Evolutionary conservation across 257 asterid species (phyloP).

Genomic region (Gentiana straminea): DNA sequence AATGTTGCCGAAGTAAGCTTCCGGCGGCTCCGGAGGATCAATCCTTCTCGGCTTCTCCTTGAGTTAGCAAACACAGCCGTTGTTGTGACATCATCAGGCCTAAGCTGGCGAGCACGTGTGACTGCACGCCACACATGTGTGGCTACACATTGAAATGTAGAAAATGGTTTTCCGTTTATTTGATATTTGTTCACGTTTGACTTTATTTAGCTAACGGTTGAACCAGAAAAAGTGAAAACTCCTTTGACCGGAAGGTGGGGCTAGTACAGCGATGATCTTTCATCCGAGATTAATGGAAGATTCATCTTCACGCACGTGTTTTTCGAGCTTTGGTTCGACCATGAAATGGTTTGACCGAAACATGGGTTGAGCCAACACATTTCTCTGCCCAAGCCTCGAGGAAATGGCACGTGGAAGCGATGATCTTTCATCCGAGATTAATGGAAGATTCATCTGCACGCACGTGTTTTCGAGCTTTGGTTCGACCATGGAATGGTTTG

Average conservation of each 20-base stretch:
- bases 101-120: constrained; percentile 77
- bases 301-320: constrained; percentile 33
- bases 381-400: constrained; percentile 84
- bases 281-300: too few relatives aligned
- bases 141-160: constrained; percentile 84
- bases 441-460: neutral
- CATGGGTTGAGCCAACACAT: constrained; percentile 46
- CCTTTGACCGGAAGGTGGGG: constrained; percentile 42
- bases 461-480: constrained; percentile 70
- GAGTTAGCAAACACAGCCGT: constrained; percentile 90
- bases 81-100: constrained; percentile 70
- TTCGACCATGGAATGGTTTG: constrained; percentile 80
- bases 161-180: constrained; percentile 30
- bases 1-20: constrained; percentile 85
- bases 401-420: too few relatives aligned
- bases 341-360: constrained; percentile 53
- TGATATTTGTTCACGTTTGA: constrained; percentile 38
- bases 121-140: constrained; percentile 93
- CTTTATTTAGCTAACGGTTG: constrained; percentile 61
- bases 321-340: constrained; percentile 80
- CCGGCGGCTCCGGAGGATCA: constrained; percentile 95
- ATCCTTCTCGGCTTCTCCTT: constrained; percentile 39
- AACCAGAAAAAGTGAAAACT: constrained; percentile 71
- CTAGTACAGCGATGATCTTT: too few relatives aligned
- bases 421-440: too few relatives aligned